Percentiles rank a stretch among this genome's conserved stretches.
Conservation (phyloP, 1,139 yeast genomes). For the Saccharomyces uvarum region DNA sequence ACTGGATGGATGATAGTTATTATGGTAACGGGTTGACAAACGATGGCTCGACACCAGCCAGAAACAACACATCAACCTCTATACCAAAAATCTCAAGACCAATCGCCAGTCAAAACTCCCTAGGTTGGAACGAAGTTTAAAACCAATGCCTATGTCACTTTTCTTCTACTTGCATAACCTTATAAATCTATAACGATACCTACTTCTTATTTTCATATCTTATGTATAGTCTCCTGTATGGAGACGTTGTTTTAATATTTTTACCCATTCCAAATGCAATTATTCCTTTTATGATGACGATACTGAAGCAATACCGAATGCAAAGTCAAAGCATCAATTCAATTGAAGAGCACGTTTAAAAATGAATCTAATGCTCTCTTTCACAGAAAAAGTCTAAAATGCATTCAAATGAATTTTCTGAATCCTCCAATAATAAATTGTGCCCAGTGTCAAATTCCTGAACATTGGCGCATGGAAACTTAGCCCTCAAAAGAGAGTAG, state of each 20-base stretch:
- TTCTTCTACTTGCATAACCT: background rate
- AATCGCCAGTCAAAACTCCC: slow-evolving; percentile 41
- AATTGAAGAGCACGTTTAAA: background rate
- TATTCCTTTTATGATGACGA: background rate
- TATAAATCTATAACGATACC: background rate
- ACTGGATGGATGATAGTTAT: slow-evolving; percentile 27
- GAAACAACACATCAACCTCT: slow-evolving; percentile 10
- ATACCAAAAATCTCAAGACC: slow-evolving; percentile 38
- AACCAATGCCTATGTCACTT: background rate
- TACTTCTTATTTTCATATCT: background rate
- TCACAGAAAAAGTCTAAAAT: slow-evolving; percentile 16
- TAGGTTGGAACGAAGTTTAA: slow-evolving; percentile 39
- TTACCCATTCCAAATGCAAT: background rate
- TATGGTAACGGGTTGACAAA: slow-evolving; percentile 14
- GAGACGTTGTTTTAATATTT: background rate
- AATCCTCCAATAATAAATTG: slow-evolving; percentile 22
- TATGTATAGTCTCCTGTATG: background rate
- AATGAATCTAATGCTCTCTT: background rate
- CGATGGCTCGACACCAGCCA: slow-evolving; percentile 10
- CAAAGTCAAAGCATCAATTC: background rate
- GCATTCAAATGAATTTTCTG: slow-evolving; percentile 13
- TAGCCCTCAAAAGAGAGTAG: slow-evolving; percentile 12
- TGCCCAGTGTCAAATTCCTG: slow-evolving; percentile 25
- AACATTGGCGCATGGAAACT: slow-evolving; percentile 18
- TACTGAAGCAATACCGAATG: background rate